Conservation (phyloP, 345 rosid species). For the Nephelium lappaceum region DNA sequence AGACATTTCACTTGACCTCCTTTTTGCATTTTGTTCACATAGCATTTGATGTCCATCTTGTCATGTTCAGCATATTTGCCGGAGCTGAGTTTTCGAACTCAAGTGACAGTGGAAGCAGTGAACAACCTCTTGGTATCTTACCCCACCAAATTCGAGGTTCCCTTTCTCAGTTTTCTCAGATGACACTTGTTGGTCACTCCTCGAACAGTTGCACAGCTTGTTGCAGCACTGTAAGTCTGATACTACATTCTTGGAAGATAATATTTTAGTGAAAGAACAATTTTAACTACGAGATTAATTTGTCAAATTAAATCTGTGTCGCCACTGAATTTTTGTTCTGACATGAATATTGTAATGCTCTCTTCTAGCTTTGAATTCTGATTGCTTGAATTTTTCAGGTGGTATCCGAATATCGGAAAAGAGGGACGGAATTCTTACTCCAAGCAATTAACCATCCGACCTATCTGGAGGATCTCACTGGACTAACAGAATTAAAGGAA, state of each 20-base stretch:
- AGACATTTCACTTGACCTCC: not conserved
- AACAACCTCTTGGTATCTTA: slow-evolving; percentile 83
- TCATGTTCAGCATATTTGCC: slow-evolving; percentile 57
- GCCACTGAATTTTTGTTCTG: not conserved
- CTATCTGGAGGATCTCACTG: slow-evolving; percentile 87
- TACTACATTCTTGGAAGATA: not conserved
- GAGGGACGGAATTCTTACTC: slow-evolving; percentile 71
- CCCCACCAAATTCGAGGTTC: slow-evolving; percentile 97
- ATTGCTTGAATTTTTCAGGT: slow-evolving; percentile 49
- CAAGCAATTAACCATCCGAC: slow-evolving; percentile 95
- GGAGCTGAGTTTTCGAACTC: slow-evolving; percentile 61
- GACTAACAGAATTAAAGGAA: slow-evolving; percentile 81
- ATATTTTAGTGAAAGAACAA: not conserved
- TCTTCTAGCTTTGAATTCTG: not conserved
- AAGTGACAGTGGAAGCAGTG: slow-evolving; percentile 41
- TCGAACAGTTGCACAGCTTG: slow-evolving; percentile 93
- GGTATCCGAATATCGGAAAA: slow-evolving; percentile 64
- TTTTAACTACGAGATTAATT: not conserved
- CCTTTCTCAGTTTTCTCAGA: slow-evolving; percentile 78
- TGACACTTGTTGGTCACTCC: slow-evolving; percentile 77
- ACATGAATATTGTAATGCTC: not conserved
- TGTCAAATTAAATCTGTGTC: not conserved
- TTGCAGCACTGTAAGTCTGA: slow-evolving; percentile 64
- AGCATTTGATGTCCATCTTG: slow-evolving; percentile 12
- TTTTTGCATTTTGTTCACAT: not conserved